Evolutionary conservation across 139 green algal species (phyloP), one percentile per base, ranked within the genome.

Genomic region (Penium margaritaceum): DNA sequence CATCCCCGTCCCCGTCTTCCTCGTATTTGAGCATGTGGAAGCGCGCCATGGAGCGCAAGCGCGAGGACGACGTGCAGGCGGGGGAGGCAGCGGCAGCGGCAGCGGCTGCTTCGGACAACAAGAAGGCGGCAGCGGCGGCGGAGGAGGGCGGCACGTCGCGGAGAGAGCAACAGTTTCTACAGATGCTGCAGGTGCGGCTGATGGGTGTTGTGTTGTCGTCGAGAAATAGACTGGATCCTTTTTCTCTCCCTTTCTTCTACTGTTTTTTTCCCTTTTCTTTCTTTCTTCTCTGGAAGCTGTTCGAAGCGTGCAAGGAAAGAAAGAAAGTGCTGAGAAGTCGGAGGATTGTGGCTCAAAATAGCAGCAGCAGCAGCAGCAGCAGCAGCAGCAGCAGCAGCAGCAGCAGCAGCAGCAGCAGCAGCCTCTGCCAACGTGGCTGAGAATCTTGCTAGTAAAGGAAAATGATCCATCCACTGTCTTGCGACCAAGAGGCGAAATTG

Each of bases 1-100:
- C n/a, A n/a, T n/a, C n/a, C n/a, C n/a, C n/a, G n/a, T n/a, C n/a
- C n/a, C n/a, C n/a, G n/a, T n/a, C n/a, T n/a, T n/a, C n/a, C n/a
- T 80, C 72, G 0, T 80, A 78, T 4, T n/a, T 80, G 19, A 41
- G 38, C 17, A 80, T 80, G 72, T 80, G 72, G 72, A 76, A 76
- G 32, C 33, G 64, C 30, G 72, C 72, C 12, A 36, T 33, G 46
- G 72, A 74, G 41, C 68, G 1, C 1, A 38, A 80, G 27, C 64
- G 77, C 12, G 44, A 39, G 34, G 37, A 30, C 17, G 57, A 77
- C 0, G 57, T 60, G 41, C 19, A 68, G 34, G 54, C 21, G 29
- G 68, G 47, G 24, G 47, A 24, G 14, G 2, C 36, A 34, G 67
- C 43, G 6, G 67, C 21, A 29, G 29, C 21, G 36, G 33, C 32